These are phyloP conservation scores for Sclerotinia spermophila DNA, from an alignment of 2,329 filamentous ascomycete genomes.

Conservation along the genomic window DNA sequence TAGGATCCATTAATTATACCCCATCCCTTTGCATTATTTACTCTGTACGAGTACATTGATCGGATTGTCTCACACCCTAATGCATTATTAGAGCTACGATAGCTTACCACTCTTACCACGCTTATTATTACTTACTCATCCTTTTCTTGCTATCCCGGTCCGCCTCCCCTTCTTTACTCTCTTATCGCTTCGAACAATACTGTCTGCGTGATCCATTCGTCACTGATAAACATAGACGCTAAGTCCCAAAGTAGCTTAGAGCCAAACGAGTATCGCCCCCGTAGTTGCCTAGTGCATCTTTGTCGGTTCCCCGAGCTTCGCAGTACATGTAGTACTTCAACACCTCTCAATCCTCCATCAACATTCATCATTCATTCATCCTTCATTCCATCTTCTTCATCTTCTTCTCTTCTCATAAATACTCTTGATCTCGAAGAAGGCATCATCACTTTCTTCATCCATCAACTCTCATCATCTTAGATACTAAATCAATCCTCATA, in stretches of 20 bases:
- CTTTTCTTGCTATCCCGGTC: background rate
- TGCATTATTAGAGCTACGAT: background rate
- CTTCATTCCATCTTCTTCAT: slow-evolving; percentile 22
- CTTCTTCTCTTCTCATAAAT: slow-evolving; percentile 29
- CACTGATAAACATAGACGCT: slow-evolving; percentile 16
- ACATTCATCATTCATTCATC: slow-evolving; percentile 28
- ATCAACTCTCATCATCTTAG: slow-evolving; percentile 29
- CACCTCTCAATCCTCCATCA: slow-evolving; percentile 25
- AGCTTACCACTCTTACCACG: background rate
- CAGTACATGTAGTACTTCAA: slow-evolving; percentile 22
- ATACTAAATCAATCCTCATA: slow-evolving; percentile 21
- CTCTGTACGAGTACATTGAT: background rate
- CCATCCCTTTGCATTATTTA: slow-evolving; percentile 4
- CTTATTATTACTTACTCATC: background rate
- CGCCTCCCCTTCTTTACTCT: background rate
- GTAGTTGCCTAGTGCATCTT: slow-evolving; percentile 19
- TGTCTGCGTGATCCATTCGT: slow-evolving; percentile 19
- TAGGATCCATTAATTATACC: background rate
- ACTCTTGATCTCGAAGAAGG: slow-evolving; percentile 9
- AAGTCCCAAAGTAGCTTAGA: slow-evolving; percentile 3
- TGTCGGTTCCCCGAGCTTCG: slow-evolving; percentile 19
- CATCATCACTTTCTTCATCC: slow-evolving; percentile 23
- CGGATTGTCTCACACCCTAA: slow-evolving; percentile 2
- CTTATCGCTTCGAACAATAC: slow-evolving; percentile 10
- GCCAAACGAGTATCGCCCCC: slow-evolving; percentile 17